Evolutionary conservation across 768 basidiomycete genomes (phyloP).

Genomic region (Phaeolepiota aurea): DNA sequence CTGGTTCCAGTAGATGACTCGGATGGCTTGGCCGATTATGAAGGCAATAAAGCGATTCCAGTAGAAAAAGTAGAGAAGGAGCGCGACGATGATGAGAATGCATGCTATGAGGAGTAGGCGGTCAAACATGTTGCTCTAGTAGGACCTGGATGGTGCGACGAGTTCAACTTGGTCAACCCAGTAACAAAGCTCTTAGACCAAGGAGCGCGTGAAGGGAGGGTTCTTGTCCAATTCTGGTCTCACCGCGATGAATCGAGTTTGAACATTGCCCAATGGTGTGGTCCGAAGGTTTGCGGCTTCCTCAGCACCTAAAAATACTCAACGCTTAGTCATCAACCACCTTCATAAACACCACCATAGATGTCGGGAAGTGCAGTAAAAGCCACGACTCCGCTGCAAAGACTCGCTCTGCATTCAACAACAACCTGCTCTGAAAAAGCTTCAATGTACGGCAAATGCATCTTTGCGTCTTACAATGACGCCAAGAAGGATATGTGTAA

Average conservation of each 20-base stretch:
- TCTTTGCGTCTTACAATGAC: conserved; percentile 75
- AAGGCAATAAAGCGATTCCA: conserved; percentile 81
- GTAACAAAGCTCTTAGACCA: no score
- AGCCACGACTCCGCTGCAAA: conserved; percentile 39
- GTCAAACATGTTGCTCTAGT: no score
- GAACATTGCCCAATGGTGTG: no score
- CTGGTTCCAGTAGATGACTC: conserved; percentile 72
- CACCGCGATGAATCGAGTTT: no score
- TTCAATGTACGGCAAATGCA: conserved; percentile 80
- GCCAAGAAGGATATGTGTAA: conserved; percentile 79
- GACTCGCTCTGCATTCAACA: conserved; percentile 65
- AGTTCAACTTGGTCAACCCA: no score
- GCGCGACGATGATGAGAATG: conserved; percentile 42
- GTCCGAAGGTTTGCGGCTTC: no score
- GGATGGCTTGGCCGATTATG: conserved; percentile 55
- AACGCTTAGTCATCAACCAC: not conserved
- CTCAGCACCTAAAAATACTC: no score
- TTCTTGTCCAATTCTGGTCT: no score
- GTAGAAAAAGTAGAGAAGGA: conserved; percentile 80
- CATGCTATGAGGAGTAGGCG: conserved; percentile 55
- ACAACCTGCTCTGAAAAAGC: conserved; percentile 69
- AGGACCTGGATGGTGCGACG: no score
- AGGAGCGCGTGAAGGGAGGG: no score
- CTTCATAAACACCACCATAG: not conserved
- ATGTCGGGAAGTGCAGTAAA: conserved; percentile 11